These are phyloP conservation scores for Clonostachys rhizophaga DNA, from an alignment of 2,329 filamentous ascomycete species.

Conservation along the genomic window DNA sequence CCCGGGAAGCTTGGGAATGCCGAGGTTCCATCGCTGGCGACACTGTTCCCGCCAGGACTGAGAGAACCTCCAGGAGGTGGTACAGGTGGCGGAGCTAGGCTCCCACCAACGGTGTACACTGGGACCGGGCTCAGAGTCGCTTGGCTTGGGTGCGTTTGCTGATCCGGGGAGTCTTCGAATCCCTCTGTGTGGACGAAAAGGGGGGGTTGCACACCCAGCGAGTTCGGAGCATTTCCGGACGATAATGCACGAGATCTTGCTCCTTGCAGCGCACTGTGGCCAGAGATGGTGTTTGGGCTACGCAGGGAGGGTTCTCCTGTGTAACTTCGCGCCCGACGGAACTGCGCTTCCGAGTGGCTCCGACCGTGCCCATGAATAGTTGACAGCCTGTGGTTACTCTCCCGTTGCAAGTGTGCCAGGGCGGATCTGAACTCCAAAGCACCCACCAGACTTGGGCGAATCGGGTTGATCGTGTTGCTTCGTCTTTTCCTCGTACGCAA, in stretches of 20 bases:
- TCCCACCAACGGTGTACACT: constrained; percentile 30
- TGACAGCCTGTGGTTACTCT: constrained; percentile 69
- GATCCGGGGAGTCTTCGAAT: background rate
- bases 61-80: background rate
- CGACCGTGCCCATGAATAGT: constrained; percentile 63
- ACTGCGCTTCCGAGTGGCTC: constrained; percentile 36
- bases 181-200: constrained; percentile 5
- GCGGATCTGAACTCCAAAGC: constrained; percentile 92
- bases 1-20: too few relatives aligned
- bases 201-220: background rate
- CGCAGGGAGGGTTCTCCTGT: background rate
- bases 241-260: constrained; percentile 36
- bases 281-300: background rate
- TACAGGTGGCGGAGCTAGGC: constrained; percentile 31
- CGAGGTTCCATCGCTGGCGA: background rate
- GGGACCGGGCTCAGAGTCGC: constrained; percentile 19
- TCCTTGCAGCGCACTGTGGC: background rate
- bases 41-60: background rate
- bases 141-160: constrained; percentile 3
- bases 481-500: constrained; percentile 61
- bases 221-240: constrained; percentile 30
- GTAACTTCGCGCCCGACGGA: constrained; percentile 2
- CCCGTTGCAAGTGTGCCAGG: constrained; percentile 78
- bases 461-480: constrained; percentile 75
- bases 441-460: constrained; percentile 88